Percentiles rank a stretch among this genome's conserved stretches.
Conservation (phyloP, 2,329 filamentous ascomycete genomes). For the Fusarium musae region DNA sequence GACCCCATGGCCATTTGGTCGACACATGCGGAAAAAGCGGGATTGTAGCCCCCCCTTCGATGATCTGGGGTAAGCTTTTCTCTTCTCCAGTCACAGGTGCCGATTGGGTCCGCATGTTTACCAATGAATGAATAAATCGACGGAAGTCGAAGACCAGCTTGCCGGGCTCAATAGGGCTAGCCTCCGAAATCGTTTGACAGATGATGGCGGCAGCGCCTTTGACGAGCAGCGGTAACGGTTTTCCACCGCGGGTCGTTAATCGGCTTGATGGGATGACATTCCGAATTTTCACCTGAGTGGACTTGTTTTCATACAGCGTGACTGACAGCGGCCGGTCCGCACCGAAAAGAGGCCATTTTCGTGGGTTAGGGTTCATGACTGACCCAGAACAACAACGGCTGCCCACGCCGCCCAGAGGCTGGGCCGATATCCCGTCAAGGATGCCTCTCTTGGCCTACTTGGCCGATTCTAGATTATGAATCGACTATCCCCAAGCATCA, state of each 20-base stretch:
- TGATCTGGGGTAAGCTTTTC: conserved; percentile 17
- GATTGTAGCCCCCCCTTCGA: conserved; percentile 1
- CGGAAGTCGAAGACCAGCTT: neutral
- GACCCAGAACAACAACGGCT: conserved; percentile 3
- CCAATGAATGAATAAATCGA: neutral
- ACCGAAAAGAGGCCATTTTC: neutral
- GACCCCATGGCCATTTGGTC: neutral
- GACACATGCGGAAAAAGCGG: conserved; percentile 25
- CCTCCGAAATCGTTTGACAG: neutral
- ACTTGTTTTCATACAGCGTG: neutral
- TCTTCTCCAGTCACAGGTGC: neutral
- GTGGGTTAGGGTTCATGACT: conserved; percentile 28
- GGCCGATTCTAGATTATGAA: neutral
- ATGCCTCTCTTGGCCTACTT: conserved; percentile 9
- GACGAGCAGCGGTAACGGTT: neutral
- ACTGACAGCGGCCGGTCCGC: neutral
- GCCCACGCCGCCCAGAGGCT: conserved; percentile 11
- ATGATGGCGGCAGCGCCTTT: conserved; percentile 13
- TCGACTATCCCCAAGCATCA: neutral
- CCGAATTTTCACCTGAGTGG: neutral
- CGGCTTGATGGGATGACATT: conserved; percentile 12
- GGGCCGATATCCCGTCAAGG: conserved; percentile 25
- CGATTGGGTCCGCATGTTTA: neutral
- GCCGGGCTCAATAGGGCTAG: conserved; percentile 1
- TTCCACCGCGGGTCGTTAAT: neutral